A percentile compares a stretch with the other conserved stretches of the same genome.
phyloP scores from a whole-genome alignment of 768 basidiomycete species.

The Agrocybe chaxingu region DNA sequence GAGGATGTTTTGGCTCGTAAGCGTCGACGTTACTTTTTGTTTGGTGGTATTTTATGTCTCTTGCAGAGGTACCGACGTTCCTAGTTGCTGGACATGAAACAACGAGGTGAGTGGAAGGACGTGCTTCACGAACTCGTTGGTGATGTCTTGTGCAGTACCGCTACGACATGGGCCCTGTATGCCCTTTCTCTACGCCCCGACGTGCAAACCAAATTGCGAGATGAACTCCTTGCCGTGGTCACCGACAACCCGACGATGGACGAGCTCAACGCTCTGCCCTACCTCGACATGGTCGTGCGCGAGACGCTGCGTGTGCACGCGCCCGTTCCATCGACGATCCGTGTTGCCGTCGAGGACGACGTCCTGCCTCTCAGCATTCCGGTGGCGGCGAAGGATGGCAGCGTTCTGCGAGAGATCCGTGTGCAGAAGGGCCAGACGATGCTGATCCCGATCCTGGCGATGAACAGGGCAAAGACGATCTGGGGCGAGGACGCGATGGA shows the following conservation, averaged over 20 bases:
- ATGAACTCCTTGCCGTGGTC: constrained; percentile 47
- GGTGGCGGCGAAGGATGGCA: constrained; percentile 41
- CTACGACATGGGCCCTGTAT: constrained; percentile 56
- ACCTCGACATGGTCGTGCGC: constrained; percentile 60
- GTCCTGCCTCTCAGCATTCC: constrained; percentile 47
- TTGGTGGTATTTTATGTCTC: neutral
- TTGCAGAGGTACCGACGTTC: constrained; percentile 52
- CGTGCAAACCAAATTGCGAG: constrained; percentile 52
- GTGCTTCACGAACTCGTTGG: neutral
- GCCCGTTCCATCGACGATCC: constrained; percentile 41
- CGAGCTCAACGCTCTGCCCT: constrained; percentile 57
- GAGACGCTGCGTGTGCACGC: constrained; percentile 57
- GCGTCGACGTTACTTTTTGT: constrained; percentile 10
- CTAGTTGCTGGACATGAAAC: constrained; percentile 54
- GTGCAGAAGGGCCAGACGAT: constrained; percentile 40
- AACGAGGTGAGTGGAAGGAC: constrained; percentile 31
- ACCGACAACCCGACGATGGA: constrained; percentile 67
- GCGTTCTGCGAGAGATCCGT: constrained; percentile 35
- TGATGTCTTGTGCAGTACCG: constrained; percentile 26
- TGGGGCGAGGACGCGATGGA: constrained; percentile 63
- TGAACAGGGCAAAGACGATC: constrained; percentile 48
- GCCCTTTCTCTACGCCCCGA: constrained; percentile 45
- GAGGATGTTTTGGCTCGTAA: constrained; percentile 51
- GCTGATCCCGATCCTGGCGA: constrained; percentile 43
- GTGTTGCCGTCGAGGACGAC: constrained; percentile 48